These are phyloP conservation scores for Heterobasidion irregulare DNA, from an alignment of 1,284 basidiomycete genomes.

Conservation along the genomic window DNA sequence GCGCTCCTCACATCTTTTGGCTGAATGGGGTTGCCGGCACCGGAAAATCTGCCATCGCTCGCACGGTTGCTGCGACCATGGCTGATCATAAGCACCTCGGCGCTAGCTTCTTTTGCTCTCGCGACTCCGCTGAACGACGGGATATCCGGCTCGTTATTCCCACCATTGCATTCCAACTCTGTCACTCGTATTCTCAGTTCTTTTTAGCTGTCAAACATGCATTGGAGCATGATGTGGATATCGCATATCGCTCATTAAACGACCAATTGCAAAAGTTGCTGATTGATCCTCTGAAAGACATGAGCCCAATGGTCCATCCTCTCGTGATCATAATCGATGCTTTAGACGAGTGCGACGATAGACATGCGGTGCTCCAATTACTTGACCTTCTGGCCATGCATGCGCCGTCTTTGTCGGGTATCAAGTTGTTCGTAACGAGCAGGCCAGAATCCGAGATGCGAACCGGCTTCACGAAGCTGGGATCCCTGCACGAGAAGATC, in stretches of 20 bases:
- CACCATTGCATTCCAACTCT: constrained; percentile 19
- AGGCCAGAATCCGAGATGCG: constrained; percentile 14
- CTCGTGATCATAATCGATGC: constrained; percentile 19
- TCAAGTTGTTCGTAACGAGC: constrained; percentile 18
- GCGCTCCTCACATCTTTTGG: constrained; percentile 6
- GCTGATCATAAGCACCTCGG: constrained; percentile 13
- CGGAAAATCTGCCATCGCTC: constrained; percentile 13
- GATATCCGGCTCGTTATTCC: constrained; percentile 14
- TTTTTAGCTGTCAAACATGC: constrained; percentile 6
- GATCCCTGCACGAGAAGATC: constrained; percentile 1
- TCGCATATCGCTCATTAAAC: no score
- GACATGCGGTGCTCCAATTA: constrained; percentile 10
- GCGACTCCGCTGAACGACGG: constrained; percentile 13
- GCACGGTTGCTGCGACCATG: constrained; percentile 1
- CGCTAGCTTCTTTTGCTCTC: constrained; percentile 24
- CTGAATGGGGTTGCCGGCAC: constrained; percentile 11
- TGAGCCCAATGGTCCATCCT: not conserved
- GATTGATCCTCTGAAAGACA: constrained; percentile 11
- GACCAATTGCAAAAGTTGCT: constrained; percentile 15
- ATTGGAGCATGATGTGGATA: no score
- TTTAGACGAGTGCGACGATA: constrained; percentile 19
- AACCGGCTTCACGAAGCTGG: constrained; percentile 7
- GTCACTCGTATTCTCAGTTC: constrained; percentile 8
- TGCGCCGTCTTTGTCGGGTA: not conserved
- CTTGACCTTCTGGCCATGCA: constrained; percentile 8